Conservation (phyloP, 805 yeast genomes). For the Zygoascus biomembranicola region DNA sequence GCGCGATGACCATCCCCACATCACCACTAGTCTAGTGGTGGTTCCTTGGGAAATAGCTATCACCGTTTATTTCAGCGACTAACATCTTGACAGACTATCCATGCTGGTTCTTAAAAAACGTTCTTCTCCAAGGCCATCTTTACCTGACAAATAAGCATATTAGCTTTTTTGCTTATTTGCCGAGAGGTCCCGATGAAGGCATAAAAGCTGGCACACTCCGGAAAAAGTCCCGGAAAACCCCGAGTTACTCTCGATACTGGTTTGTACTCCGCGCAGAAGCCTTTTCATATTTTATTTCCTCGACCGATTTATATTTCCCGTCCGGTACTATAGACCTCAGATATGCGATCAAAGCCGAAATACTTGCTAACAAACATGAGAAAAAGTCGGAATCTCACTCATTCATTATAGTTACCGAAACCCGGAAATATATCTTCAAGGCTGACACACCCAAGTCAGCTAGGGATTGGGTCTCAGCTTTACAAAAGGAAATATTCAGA, state of each 20-base stretch:
- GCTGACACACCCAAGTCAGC: constrained; percentile 73
- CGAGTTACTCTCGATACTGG: constrained; percentile 57
- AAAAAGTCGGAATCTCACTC: constrained; percentile 15
- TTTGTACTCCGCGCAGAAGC: constrained; percentile 64
- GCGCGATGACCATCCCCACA: not conserved
- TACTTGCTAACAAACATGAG: constrained; percentile 23
- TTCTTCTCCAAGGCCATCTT: constrained; percentile 77
- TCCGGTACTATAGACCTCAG: constrained; percentile 62
- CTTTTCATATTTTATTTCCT: constrained; percentile 55
- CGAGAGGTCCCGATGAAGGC: constrained; percentile 40
- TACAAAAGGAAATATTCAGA: constrained; percentile 72
- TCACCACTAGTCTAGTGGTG: not conserved
- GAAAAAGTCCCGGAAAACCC: constrained; percentile 32
- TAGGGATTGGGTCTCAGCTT: constrained; percentile 64
- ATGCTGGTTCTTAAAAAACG: constrained; percentile 77
- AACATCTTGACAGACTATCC: constrained; percentile 38
- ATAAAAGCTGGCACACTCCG: constrained; percentile 45
- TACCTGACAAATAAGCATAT: constrained; percentile 59
- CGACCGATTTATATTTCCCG: constrained; percentile 85
- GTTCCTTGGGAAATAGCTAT: too few species aligned
- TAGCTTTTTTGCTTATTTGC: constrained; percentile 72
- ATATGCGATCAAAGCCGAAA: constrained; percentile 52
- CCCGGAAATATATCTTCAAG: constrained; percentile 52
- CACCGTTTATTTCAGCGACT: not conserved
- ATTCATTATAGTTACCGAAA: constrained; percentile 51